A percentile compares a stretch with the other conserved stretches of the same genome.
phyloP scores from a whole-genome alignment of 2,329 filamentous ascomycete species.

The Cercospora citrullina region DNA sequence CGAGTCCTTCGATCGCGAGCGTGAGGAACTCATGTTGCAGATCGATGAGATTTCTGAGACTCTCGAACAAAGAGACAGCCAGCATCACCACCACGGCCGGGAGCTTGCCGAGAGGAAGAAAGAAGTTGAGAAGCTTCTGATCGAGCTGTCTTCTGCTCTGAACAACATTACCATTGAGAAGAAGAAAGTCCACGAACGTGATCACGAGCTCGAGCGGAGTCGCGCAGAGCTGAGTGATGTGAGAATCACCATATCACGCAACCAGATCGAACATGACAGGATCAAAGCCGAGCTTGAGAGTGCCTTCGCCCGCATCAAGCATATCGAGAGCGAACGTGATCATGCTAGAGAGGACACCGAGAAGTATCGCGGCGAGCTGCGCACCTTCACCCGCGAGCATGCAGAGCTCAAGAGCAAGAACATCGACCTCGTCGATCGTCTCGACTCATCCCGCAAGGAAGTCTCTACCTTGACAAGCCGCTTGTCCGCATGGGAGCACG shows the following conservation, averaged over 20 bases:
- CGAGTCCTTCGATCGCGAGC: conserved; percentile 33
- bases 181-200: conserved; percentile 34
- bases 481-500: conserved; percentile 31
- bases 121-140: conserved; percentile 37
- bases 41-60: conserved; percentile 35
- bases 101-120: conserved; percentile 34
- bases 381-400: conserved; percentile 34
- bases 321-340: conserved; percentile 33
- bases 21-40: conserved; percentile 34
- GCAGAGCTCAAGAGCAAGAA: conserved; percentile 33
- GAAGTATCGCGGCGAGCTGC: conserved; percentile 32
- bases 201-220: conserved; percentile 33
- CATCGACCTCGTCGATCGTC: conserved; percentile 29
- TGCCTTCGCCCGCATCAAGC: conserved; percentile 25
- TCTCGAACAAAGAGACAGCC: conserved; percentile 30
- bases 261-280: conserved; percentile 33
- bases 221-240: conserved; percentile 31
- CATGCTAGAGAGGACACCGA: conserved; percentile 32
- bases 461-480: conserved; percentile 30
- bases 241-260: conserved; percentile 26
- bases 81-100: conserved; percentile 30
- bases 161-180: conserved; percentile 31
- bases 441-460: conserved; percentile 34
- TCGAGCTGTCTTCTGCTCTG: conserved; percentile 33
- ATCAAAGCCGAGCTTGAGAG: conserved; percentile 31